Conservation (phyloP, 2,329 filamentous ascomycete species). For the Talaromyces rugulosus region DNA sequence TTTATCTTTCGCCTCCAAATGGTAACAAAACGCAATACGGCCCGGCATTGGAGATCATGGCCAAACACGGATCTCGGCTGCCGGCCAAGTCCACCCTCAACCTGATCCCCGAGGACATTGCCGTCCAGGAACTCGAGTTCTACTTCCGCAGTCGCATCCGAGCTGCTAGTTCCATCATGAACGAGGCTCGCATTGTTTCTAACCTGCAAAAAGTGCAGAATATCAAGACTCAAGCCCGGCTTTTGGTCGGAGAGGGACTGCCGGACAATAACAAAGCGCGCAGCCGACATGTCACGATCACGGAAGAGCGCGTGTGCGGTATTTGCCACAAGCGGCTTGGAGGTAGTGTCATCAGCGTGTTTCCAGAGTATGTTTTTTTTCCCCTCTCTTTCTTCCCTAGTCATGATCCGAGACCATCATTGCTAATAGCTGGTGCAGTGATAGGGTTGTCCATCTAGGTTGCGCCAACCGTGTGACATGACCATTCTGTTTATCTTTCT, state of each 20-base stretch:
- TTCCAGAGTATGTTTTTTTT: conserved; percentile 64
- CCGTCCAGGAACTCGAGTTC: conserved; percentile 73
- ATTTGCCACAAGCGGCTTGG: conserved; percentile 92
- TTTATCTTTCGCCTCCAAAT: conserved; percentile 79
- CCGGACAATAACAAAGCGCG: conserved; percentile 48
- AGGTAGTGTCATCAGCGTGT: conserved; percentile 82
- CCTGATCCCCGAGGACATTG: conserved; percentile 76
- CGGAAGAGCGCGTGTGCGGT: conserved; percentile 83
- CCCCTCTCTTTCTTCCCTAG: neutral
- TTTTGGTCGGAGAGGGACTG: conserved; percentile 69
- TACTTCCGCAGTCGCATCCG: conserved; percentile 93
- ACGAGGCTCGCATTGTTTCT: conserved; percentile 73
- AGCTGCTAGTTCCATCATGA: conserved; percentile 74
- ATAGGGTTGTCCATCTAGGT: conserved; percentile 72
- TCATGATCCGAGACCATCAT: neutral
- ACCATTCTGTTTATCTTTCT: conserved; percentile 16
- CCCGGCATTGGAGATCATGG: conserved; percentile 82
- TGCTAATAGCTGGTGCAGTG: conserved; percentile 27
- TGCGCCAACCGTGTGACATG: conserved; percentile 54
- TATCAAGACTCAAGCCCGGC: conserved; percentile 67
- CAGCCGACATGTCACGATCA: conserved; percentile 70
- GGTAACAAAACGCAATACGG: conserved; percentile 68
- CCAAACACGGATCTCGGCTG: conserved; percentile 84
- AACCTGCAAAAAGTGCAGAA: conserved; percentile 74
- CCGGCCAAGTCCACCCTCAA: conserved; percentile 81